These are phyloP conservation scores for Friedmanniomyces simplex DNA, from an alignment of 495 filamentous ascomycete genomes.

Conservation along the genomic window DNA sequence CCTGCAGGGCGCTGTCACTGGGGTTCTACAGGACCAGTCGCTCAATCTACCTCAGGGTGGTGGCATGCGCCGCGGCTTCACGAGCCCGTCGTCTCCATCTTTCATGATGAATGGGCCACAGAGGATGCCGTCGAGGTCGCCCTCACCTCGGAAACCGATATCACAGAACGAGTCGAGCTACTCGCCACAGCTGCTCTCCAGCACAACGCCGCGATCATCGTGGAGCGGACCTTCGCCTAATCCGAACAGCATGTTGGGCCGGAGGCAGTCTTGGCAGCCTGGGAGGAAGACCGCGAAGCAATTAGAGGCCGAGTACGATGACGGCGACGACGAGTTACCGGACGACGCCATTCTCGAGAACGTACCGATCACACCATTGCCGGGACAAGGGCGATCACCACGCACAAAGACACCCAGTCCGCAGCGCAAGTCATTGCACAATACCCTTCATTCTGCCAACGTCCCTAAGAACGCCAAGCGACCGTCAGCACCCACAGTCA, in stretches of 20 bases:
- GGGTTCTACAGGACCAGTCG: slow-evolving; percentile 21
- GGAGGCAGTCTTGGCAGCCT: slow-evolving; percentile 59
- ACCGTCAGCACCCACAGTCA: slow-evolving; percentile 15
- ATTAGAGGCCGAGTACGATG: slow-evolving; percentile 76
- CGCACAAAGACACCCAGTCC: slow-evolving; percentile 33
- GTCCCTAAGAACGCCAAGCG: slow-evolving; percentile 20
- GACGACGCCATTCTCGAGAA: slow-evolving; percentile 88
- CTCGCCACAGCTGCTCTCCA: slow-evolving; percentile 6
- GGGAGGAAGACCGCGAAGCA: slow-evolving; percentile 68
- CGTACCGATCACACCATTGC: slow-evolving; percentile 74
- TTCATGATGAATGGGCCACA: slow-evolving; percentile 28
- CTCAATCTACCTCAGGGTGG: slow-evolving; percentile 28
- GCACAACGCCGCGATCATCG: slow-evolving; percentile 30
- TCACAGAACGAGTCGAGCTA: not conserved
- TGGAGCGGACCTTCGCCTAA: slow-evolving; percentile 29
- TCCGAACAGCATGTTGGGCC: slow-evolving; percentile 12
- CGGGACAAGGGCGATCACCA: slow-evolving; percentile 22
- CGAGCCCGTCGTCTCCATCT: slow-evolving; percentile 35
- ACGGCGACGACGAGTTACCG: slow-evolving; percentile 85
- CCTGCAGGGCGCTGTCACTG: slow-evolving; percentile 31
- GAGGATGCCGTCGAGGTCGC: slow-evolving; percentile 28
- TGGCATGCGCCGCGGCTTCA: slow-evolving; percentile 31
- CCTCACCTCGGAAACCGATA: slow-evolving; percentile 25
- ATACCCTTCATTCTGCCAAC: slow-evolving; percentile 18
- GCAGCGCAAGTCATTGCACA: slow-evolving; percentile 13